Percentiles rank a stretch among this genome's conserved stretches.
Evolutionary conservation across 2,329 filamentous ascomycete species (phyloP).

Genomic region (Talaromyces amestolkiae): DNA sequence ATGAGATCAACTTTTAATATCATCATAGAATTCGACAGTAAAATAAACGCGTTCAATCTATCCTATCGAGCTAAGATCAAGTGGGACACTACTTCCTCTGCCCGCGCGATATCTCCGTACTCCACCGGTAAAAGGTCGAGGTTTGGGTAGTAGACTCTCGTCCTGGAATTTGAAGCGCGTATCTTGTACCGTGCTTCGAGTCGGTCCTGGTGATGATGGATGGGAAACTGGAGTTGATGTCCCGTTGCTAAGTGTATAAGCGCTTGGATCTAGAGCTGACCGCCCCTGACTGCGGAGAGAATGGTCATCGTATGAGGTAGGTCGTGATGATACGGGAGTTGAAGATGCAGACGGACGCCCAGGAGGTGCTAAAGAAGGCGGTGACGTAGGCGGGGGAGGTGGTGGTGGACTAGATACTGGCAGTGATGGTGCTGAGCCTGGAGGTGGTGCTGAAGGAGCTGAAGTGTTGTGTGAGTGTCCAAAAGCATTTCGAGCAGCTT

Average conservation of each 20-base stretch:
- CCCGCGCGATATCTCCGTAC: slow-evolving; percentile 82
- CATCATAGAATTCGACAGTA: not conserved
- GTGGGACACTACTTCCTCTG: slow-evolving; percentile 86
- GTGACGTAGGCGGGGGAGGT: slow-evolving; percentile 45
- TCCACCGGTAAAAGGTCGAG: slow-evolving; percentile 73
- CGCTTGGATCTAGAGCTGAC: slow-evolving; percentile 70
- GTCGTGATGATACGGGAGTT: slow-evolving; percentile 37
- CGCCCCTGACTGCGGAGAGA: slow-evolving; percentile 49
- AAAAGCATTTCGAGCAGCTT: slow-evolving; percentile 60
- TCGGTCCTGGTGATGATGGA: slow-evolving; percentile 28
- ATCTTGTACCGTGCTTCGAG: slow-evolving; percentile 65
- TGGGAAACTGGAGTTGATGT: slow-evolving; percentile 31
- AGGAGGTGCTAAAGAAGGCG: slow-evolving; percentile 43
- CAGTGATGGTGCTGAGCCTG: slow-evolving; percentile 46
- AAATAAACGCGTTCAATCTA: slow-evolving; percentile 23
- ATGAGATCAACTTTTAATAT: not conserved
- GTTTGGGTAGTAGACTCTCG: slow-evolving; percentile 78
- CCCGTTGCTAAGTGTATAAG: slow-evolving; percentile 72
- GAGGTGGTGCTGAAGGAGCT: slow-evolving; percentile 42
- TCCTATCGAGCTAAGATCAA: slow-evolving; percentile 63
- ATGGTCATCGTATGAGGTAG: slow-evolving; percentile 25
- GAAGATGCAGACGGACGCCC: slow-evolving; percentile 45
- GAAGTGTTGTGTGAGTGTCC: slow-evolving; percentile 46
- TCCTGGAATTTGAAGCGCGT: slow-evolving; percentile 81
- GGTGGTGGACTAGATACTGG: slow-evolving; percentile 48